Conservation (phyloP, 2,329 filamentous ascomycete genomes). For the Pseudopyrenochaeta lycopersici region DNA sequence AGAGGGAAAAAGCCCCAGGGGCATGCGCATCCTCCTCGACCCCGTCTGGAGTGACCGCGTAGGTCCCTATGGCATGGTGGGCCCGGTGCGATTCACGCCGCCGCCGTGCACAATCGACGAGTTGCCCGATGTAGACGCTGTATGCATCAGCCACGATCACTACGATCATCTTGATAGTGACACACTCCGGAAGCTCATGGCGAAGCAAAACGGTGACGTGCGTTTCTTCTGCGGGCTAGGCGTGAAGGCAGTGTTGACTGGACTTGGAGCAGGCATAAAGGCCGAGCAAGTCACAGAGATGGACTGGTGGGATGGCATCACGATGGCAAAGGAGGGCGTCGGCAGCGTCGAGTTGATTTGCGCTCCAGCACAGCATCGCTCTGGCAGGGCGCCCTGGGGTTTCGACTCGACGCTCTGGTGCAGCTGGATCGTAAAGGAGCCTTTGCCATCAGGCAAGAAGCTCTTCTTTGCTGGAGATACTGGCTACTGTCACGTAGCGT, state of each 20-base stretch:
- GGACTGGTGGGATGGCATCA: conserved; percentile 61
- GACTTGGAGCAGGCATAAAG: conserved; percentile 49
- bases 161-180: conserved; percentile 64
- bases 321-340: conserved; percentile 41
- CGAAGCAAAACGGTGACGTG: conserved; percentile 46
- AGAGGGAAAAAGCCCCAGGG: conserved; percentile 42
- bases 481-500: conserved; percentile 54
- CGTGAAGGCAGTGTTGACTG: conserved; percentile 48
- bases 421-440: conserved; percentile 55
- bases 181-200: conserved; percentile 55
- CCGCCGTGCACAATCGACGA: conserved; percentile 60
- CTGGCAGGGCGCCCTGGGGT: conserved; percentile 53
- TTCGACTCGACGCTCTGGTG: conserved; percentile 58
- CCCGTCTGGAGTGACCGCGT: conserved; percentile 63
- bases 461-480: conserved; percentile 62
- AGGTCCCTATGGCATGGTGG: conserved; percentile 56
- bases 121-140: conserved; percentile 61
- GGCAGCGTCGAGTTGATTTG: conserved; percentile 55
- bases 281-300: conserved; percentile 55
- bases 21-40: conserved; percentile 60
- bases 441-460: conserved; percentile 35
- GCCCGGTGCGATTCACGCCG: conserved; percentile 62
- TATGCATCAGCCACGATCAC: conserved; percentile 65
- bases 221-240: conserved; percentile 56
- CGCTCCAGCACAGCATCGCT: conserved; percentile 59